phyloP scores from a whole-genome alignment of 164 flowering plant genomes.

The Chimonanthus salicifolius region DNA sequence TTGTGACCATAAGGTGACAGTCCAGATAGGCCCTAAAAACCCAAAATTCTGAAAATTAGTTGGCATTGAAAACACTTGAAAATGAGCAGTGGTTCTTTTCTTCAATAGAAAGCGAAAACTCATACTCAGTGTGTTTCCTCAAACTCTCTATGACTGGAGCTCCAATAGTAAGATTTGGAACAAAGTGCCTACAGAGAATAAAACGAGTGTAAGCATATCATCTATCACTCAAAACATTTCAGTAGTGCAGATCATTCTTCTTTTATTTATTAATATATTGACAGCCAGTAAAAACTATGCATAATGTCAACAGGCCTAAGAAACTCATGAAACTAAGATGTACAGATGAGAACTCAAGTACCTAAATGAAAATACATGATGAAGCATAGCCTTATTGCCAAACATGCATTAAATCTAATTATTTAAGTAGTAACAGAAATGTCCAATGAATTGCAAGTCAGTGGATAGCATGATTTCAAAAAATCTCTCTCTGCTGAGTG shows the following conservation, averaged over 20 bases:
- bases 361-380: too few relatives aligned
- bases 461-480: too few relatives aligned
- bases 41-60: slow-evolving; percentile 2
- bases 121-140: slow-evolving; percentile 89
- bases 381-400: background rate
- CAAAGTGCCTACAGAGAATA: slow-evolving; percentile 69
- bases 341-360: background rate
- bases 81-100: background rate
- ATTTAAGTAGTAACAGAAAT: background rate
- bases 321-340: background rate
- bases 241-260: background rate
- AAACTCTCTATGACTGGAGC: slow-evolving; percentile 92
- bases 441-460: background rate
- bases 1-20: slow-evolving; percentile 98
- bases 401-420: too few relatives aligned
- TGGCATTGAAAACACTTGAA: background rate
- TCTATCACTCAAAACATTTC: background rate
- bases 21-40: slow-evolving; percentile 76
- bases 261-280: too few relatives aligned
- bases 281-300: background rate
- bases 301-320: background rate
- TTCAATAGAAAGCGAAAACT: slow-evolving; percentile 2
- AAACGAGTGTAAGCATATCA: slow-evolving; percentile 3
- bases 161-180: slow-evolving; percentile 93
- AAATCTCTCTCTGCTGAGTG: too few relatives aligned